These are phyloP conservation scores for Infundibulicybe gibba DNA, from an alignment of 768 basidiomycete species.

Conservation along the genomic window DNA sequence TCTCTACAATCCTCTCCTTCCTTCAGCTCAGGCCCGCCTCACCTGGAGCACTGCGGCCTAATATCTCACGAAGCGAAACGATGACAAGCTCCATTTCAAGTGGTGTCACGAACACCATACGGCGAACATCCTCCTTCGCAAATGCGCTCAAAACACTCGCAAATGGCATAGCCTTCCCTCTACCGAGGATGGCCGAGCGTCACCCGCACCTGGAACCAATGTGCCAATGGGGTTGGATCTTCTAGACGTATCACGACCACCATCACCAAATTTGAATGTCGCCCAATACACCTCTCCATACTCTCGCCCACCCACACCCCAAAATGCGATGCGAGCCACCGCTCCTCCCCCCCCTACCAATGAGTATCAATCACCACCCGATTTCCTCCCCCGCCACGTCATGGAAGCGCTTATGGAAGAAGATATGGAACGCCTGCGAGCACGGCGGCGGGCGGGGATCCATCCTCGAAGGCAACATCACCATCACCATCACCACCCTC, in stretches of 20 bases:
- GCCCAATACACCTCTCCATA: constrained; percentile 80
- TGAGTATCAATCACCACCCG: constrained; percentile 8
- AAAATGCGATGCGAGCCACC: constrained; percentile 16
- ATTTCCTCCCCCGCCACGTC: constrained; percentile 72
- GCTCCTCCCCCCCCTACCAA: constrained; percentile 28
- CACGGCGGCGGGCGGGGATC: constrained; percentile 48
- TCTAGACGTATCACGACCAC: constrained; percentile 57
- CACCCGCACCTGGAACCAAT: constrained; percentile 22
- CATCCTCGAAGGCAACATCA: constrained; percentile 40
- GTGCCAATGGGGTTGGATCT: constrained; percentile 19
- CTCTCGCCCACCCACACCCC: constrained; percentile 48
- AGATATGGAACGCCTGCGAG: constrained; percentile 87
- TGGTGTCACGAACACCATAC: constrained; percentile 64
- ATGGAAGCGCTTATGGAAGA: constrained; percentile 91
- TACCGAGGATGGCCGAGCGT: constrained; percentile 46
- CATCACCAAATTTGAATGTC: constrained; percentile 75
- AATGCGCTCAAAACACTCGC: constrained; percentile 69
- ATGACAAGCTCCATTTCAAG: constrained; percentile 57
- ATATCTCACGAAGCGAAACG: constrained; percentile 55
- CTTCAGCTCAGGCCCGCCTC: constrained; percentile 38
- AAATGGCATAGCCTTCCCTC: constrained; percentile 71
- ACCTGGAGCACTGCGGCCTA: constrained; percentile 39
- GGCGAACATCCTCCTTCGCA: constrained; percentile 79
- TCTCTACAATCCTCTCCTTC: constrained; percentile 51
- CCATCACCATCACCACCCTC: constrained; percentile 26